These are phyloP conservation scores for Flaveria linearis DNA, from an alignment of 129 eudicot species.

Conservation along the genomic window DNA sequence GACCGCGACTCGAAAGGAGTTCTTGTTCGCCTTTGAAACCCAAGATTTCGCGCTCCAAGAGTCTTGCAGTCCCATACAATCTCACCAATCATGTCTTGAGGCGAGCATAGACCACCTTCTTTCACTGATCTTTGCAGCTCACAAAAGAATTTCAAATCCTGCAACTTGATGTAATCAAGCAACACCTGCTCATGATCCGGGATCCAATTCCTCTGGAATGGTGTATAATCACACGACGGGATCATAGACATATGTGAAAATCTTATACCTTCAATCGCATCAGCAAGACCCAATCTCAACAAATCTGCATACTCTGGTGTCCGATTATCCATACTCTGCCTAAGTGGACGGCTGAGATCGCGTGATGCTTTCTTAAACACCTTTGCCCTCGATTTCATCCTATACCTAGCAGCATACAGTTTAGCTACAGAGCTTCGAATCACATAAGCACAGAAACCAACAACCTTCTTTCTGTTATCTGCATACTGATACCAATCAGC, in stretches of 20 bases:
- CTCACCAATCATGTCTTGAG: conserved; percentile 84
- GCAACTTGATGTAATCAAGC: conserved; percentile 65
- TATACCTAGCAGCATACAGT: conserved; percentile 91
- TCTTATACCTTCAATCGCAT: conserved; percentile 83
- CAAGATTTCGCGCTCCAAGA: conserved; percentile 43
- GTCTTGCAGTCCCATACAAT: conserved; percentile 82
- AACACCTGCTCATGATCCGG: conserved; percentile 84
- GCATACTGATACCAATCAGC: conserved; percentile 97
- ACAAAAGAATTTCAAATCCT: conserved; percentile 65
- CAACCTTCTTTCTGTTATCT: conserved; percentile 87
- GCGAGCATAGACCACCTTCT: conserved; percentile 54
- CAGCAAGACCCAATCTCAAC: conserved; percentile 84
- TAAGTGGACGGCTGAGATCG: conserved; percentile 78
- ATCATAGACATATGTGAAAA: conserved; percentile 77
- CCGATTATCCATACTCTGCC: conserved; percentile 56
- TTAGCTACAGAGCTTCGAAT: conserved; percentile 83
- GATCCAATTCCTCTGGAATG: conserved; percentile 79
- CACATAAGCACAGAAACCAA: conserved; percentile 80
- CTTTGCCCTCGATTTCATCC: conserved; percentile 87
- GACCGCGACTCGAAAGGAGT: conserved; percentile 12
- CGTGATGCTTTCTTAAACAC: conserved; percentile 85
- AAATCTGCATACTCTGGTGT: conserved; percentile 84
- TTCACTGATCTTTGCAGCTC: conserved; percentile 62
- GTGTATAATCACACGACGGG: conserved; percentile 85
- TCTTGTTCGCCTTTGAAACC: conserved; percentile 12